Evolutionary conservation across 352 stramenopile species (phyloP).

Genomic region (Phytophthora quininea): DNA sequence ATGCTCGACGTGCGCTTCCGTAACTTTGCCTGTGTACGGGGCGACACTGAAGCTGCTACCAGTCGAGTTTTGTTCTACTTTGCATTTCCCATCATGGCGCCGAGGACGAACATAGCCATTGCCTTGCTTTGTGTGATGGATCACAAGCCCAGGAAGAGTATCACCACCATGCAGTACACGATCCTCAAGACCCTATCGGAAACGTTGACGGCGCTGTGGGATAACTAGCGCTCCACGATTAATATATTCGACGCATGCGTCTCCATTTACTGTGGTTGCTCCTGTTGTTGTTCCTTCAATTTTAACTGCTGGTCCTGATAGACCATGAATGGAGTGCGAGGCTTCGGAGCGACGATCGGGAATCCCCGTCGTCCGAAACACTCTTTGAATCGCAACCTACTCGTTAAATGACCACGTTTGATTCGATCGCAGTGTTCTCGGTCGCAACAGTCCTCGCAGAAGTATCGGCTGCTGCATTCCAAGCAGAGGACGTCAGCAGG

Average conservation of each 20-base stretch:
- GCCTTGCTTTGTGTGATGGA: slow-evolving; percentile 56
- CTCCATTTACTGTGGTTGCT: slow-evolving; percentile 20
- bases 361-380: slow-evolving; percentile 48
- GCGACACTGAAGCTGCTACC: slow-evolving; percentile 22
- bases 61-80: slow-evolving; percentile 46
- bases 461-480: slow-evolving; percentile 44
- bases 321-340: slow-evolving; percentile 31
- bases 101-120: slow-evolving; percentile 27
- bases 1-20: slow-evolving; percentile 60
- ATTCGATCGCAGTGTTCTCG: slow-evolving; percentile 31
- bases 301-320: slow-evolving; percentile 29
- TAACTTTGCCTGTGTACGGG: slow-evolving; percentile 43
- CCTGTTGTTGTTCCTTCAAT: slow-evolving; percentile 2
- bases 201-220: slow-evolving; percentile 24
- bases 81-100: slow-evolving; percentile 44
- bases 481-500: slow-evolving; percentile 43
- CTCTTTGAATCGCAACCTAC: slow-evolving; percentile 40
- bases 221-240: slow-evolving; percentile 19
- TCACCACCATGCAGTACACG: slow-evolving; percentile 71
- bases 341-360: slow-evolving; percentile 21
- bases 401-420: slow-evolving; percentile 41
- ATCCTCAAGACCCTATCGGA: slow-evolving; percentile 50
- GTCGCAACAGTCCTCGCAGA: slow-evolving; percentile 61
- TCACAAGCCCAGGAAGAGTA: slow-evolving; percentile 43
- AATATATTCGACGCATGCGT: slow-evolving; percentile 14